phyloP scores from a whole-genome alignment of 75 land plant genomes.

The Sequoia sempervirens region DNA sequence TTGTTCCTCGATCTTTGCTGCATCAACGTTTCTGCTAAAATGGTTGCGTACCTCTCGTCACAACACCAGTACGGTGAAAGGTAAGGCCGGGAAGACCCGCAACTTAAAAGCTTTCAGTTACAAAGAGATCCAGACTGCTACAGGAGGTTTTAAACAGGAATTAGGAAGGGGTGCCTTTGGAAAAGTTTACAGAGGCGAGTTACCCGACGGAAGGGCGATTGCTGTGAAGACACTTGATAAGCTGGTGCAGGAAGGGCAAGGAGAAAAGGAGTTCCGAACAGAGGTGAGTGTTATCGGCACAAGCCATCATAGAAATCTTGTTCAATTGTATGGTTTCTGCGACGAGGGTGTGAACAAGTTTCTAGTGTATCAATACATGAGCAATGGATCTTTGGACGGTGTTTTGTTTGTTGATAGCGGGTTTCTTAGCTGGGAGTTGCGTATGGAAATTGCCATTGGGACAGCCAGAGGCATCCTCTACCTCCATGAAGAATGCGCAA shows the following conservation, averaged over 20 bases:
- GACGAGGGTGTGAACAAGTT: constrained; percentile 23
- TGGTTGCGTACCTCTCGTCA: not conserved
- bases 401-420: constrained; percentile 12
- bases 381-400: constrained; percentile 29
- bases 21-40: not conserved
- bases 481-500: constrained; percentile 18
- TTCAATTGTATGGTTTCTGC: constrained; percentile 44
- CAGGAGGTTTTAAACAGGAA: constrained; percentile 31
- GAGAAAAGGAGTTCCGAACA: no score
- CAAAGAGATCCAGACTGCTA: constrained; percentile 30
- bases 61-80: not conserved
- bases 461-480: constrained; percentile 19
- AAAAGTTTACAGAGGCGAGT: not conserved
- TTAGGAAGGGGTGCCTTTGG: constrained; percentile 39
- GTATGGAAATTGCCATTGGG: constrained; percentile 13
- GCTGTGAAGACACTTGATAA: no score
- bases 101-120: constrained; percentile 19
- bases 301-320: constrained; percentile 45
- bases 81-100: no score
- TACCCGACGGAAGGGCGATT: no score
- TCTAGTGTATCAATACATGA: constrained; percentile 46
- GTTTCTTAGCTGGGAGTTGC: constrained; percentile 9
- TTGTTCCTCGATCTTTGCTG: not conserved
- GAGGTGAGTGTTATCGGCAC: not conserved
- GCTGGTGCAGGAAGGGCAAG: no score